phyloP scores from a whole-genome alignment of 768 basidiomycete genomes.

The Lanmaoa rubissima region DNA sequence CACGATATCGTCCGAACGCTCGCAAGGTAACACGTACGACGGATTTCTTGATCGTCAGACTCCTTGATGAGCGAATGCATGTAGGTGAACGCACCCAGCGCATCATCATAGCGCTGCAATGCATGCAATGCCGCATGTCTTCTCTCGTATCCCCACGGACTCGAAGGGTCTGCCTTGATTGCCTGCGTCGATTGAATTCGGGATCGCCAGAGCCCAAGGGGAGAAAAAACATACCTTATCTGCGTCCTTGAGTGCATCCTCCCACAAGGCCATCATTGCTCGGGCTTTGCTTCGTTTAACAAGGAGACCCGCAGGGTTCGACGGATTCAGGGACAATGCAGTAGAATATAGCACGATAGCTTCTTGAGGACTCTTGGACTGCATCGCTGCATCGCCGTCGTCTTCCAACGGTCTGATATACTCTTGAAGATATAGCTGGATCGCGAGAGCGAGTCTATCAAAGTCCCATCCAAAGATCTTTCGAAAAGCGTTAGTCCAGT shows the following conservation, averaged over 20 bases:
- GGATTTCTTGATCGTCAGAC: neutral
- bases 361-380: neutral
- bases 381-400: neutral
- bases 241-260: slow-evolving; percentile 14
- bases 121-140: slow-evolving; percentile 1
- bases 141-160: neutral
- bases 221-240: neutral
- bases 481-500: neutral
- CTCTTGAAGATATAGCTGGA: neutral
- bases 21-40: neutral
- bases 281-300: slow-evolving; percentile 8
- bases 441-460: neutral
- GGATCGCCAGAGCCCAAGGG: no score
- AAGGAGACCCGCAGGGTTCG: neutral
- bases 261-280: neutral
- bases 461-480: slow-evolving; percentile 18
- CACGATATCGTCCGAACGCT: accelerated
- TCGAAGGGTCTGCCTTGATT: neutral
- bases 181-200: neutral
- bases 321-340: neutral
- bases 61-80: slow-evolving; percentile 1
- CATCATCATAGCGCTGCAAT: neutral
- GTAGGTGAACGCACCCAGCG: neutral
- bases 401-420: neutral
- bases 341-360: slow-evolving; percentile 6